Evolutionary conservation across 2,329 filamentous ascomycete genomes (phyloP).

Genomic region (Exophiala calicioides): DNA sequence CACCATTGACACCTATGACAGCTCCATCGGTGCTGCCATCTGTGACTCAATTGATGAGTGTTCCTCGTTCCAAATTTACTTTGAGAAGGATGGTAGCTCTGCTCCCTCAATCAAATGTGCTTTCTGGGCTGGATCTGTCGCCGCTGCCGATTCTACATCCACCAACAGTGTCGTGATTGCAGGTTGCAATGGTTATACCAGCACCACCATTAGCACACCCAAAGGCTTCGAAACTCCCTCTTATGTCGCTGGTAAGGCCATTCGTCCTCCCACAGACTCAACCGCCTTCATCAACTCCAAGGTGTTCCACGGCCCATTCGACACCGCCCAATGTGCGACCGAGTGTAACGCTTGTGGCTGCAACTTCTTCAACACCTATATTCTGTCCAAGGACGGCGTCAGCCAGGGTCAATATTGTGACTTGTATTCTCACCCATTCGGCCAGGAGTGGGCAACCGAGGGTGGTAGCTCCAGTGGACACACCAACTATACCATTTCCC

Average conservation of each 20-base stretch:
- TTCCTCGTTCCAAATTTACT: slow-evolving; percentile 27
- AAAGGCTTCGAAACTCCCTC: slow-evolving; percentile 20
- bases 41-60: slow-evolving; percentile 24
- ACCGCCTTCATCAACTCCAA: slow-evolving; percentile 21
- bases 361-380: slow-evolving; percentile 27
- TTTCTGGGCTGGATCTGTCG: slow-evolving; percentile 24
- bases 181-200: slow-evolving; percentile 26
- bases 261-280: slow-evolving; percentile 17
- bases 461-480: slow-evolving; percentile 14
- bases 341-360: slow-evolving; percentile 14
- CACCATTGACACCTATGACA: slow-evolving; percentile 25
- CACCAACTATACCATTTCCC: slow-evolving; percentile 17
- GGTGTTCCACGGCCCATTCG: slow-evolving; percentile 20
- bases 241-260: slow-evolving; percentile 15
- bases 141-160: slow-evolving; percentile 2
- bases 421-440: slow-evolving; percentile 16
- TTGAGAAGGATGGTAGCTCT: slow-evolving; percentile 18
- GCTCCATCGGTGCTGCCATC: slow-evolving; percentile 19
- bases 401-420: slow-evolving; percentile 25
- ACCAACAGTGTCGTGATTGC: slow-evolving; percentile 20
- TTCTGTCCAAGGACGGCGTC: slow-evolving; percentile 20
- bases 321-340: slow-evolving; percentile 19
- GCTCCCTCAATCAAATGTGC: slow-evolving; percentile 20
- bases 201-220: slow-evolving; percentile 13
- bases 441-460: slow-evolving; percentile 15